These are phyloP conservation scores for Pseudonectria foliicola DNA, from an alignment of 2,329 filamentous ascomycete species.

Conservation along the genomic window DNA sequence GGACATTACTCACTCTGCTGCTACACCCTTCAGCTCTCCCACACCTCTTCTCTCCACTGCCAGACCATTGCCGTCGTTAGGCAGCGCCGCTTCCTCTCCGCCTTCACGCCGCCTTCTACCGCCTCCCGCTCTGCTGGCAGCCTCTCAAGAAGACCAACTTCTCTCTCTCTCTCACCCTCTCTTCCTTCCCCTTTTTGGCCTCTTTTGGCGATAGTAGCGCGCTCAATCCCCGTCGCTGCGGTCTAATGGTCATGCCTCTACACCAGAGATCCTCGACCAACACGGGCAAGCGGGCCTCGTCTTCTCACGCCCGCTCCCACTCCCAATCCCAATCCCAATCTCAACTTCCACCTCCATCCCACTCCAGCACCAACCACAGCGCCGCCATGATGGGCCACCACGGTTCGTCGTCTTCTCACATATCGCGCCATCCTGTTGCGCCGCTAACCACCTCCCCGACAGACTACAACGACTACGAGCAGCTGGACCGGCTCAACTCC, in stretches of 20 bases:
- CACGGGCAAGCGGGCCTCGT: slow-evolving; percentile 18
- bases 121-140: too few relatives aligned
- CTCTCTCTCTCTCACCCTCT: too few relatives aligned
- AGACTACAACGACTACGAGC: slow-evolving; percentile 12
- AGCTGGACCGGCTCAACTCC: slow-evolving; percentile 15
- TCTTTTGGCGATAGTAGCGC: slow-evolving; percentile 14
- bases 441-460: slow-evolving; percentile 2
- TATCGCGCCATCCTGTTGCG: too few relatives aligned
- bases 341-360: too few relatives aligned
- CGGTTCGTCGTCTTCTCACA: too few relatives aligned
- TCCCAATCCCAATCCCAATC: background rate
- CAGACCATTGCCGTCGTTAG: slow-evolving; percentile 22
- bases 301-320: slow-evolving; percentile 3
- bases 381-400: background rate
- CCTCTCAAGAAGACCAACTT: too few relatives aligned
- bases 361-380: too few relatives aligned
- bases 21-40: slow-evolving; percentile 14
- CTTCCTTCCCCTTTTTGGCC: slow-evolving; percentile 12
- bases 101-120: too few relatives aligned
- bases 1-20: too few relatives aligned
- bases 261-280: slow-evolving; percentile 22
- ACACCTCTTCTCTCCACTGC: slow-evolving; percentile 17
- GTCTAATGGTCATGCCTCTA: slow-evolving; percentile 15
- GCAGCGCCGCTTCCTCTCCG: slow-evolving; percentile 19
- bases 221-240: slow-evolving; percentile 12